A percentile compares a stretch with the other conserved stretches of the same genome.
Evolutionary conservation across 2,329 filamentous ascomycete species (phyloP).

Genomic region (Stylonectria norvegica): DNA sequence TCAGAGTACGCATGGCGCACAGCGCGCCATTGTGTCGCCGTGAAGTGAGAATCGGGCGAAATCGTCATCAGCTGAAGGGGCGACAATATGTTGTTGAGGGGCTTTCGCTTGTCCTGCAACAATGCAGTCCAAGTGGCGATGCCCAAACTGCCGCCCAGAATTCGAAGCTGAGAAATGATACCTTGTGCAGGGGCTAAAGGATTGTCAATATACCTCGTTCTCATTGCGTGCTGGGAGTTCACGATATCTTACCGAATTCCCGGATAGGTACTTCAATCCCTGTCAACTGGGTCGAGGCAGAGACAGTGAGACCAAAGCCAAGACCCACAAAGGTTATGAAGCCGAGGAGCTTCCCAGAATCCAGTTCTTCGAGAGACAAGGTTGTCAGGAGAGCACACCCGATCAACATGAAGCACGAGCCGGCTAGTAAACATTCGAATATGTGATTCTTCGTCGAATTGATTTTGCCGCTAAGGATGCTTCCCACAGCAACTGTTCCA

Average conservation of each 20-base stretch:
- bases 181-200: conserved; percentile 48
- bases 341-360: conserved; percentile 46
- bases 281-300: conserved; percentile 46
- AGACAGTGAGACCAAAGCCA: conserved; percentile 49
- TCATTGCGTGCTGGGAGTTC: conserved; percentile 3
- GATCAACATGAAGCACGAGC: conserved; percentile 42
- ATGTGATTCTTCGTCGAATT: conserved; percentile 41
- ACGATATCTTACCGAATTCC: conserved; percentile 42
- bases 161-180: conserved; percentile 48
- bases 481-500: conserved; percentile 45
- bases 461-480: conserved; percentile 38
- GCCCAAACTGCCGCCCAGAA: conserved; percentile 53
- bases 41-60: conserved; percentile 22
- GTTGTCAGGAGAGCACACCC: conserved; percentile 48
- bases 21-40: conserved; percentile 26
- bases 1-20: conserved; percentile 40
- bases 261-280: conserved; percentile 38
- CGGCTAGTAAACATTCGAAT: conserved; percentile 42
- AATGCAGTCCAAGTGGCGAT: conserved; percentile 52
- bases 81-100: conserved; percentile 29
- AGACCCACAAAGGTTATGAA: conserved; percentile 51
- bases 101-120: conserved; percentile 31
- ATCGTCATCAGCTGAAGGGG: conserved; percentile 28
- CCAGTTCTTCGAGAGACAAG: conserved; percentile 18
- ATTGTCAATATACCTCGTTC: conserved; percentile 11